A percentile compares a stretch with the other conserved stretches of the same genome.
phyloP scores from a whole-genome alignment of 1,139 yeast genomes.

The Lizanozyma gosingica region DNA sequence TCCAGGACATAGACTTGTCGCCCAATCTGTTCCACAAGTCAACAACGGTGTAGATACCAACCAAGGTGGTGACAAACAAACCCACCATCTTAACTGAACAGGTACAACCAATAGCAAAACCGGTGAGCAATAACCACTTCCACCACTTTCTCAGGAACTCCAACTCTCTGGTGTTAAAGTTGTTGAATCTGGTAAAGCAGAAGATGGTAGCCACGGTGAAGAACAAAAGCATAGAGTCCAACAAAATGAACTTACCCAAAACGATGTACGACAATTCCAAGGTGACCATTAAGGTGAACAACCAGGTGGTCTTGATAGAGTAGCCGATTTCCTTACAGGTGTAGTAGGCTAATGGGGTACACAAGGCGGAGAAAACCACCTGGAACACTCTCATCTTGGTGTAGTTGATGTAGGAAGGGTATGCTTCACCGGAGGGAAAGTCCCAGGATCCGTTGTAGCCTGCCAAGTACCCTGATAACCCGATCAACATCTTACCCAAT shows the following conservation, averaged over 20 bases:
- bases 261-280: slow-evolving; percentile 84
- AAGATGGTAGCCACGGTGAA: slow-evolving; percentile 82
- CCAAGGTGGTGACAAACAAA: slow-evolving; percentile 61
- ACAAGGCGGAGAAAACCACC: slow-evolving; percentile 79
- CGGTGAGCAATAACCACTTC: slow-evolving; percentile 82
- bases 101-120: slow-evolving; percentile 65
- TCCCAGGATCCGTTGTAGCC: slow-evolving; percentile 95
- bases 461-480: slow-evolving; percentile 87
- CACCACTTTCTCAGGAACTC: slow-evolving; percentile 80
- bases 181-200: slow-evolving; percentile 74
- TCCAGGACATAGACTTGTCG: slow-evolving; percentile 44
- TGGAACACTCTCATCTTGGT: slow-evolving; percentile 92
- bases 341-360: slow-evolving; percentile 90
- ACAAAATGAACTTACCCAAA: slow-evolving; percentile 80
- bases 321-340: slow-evolving; percentile 84
- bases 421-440: slow-evolving; percentile 78
- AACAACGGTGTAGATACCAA: slow-evolving; percentile 67
- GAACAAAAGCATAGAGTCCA: slow-evolving; percentile 92
- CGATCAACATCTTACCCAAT: slow-evolving; percentile 93
- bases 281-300: slow-evolving; percentile 77
- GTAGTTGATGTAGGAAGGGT: slow-evolving; percentile 81
- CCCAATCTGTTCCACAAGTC: slow-evolving; percentile 67
- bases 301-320: slow-evolving; percentile 77
- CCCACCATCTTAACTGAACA: slow-evolving; percentile 88
- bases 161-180: slow-evolving; percentile 40